These are phyloP conservation scores for Venturia effusa DNA, from an alignment of 2,329 filamentous ascomycete genomes.

Conservation along the genomic window DNA sequence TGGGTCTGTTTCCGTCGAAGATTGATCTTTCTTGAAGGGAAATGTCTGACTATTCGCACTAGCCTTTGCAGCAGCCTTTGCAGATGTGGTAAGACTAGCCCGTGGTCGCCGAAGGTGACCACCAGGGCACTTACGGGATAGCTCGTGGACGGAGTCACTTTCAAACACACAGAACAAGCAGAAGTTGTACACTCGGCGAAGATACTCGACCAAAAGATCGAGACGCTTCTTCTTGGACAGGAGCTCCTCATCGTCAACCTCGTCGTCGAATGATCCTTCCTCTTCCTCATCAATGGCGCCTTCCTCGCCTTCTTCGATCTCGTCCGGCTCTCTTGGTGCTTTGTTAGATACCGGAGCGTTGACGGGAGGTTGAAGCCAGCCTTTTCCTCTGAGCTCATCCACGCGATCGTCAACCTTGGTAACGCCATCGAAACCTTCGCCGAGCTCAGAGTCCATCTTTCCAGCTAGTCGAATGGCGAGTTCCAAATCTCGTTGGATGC, in stretches of 20 bases:
- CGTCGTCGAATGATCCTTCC: constrained; percentile 56
- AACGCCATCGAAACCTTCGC: constrained; percentile 64
- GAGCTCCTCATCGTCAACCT: constrained; percentile 81
- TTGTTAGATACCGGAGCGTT: constrained; percentile 46
- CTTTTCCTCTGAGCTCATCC: constrained; percentile 65
- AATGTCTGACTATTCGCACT: constrained; percentile 76
- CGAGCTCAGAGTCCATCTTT: constrained; percentile 78
- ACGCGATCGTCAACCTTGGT: constrained; percentile 78
- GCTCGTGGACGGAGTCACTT: constrained; percentile 90
- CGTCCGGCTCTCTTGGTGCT: constrained; percentile 48
- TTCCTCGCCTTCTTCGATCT: constrained; percentile 64
- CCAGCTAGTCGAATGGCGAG: constrained; percentile 71
- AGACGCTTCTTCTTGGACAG: constrained; percentile 92
- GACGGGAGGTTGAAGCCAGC: constrained; percentile 60
- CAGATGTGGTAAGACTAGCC: constrained; percentile 70
- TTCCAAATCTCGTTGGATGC: constrained; percentile 80
- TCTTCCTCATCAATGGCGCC: constrained; percentile 48
- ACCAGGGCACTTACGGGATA: constrained; percentile 90
- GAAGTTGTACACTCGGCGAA: constrained; percentile 94
- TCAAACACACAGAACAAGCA: constrained; percentile 99
- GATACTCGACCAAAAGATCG: constrained; percentile 89
- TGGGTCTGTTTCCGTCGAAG: constrained; percentile 52
- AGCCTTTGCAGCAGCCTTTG: constrained; percentile 74
- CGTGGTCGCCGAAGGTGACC: constrained; percentile 91
- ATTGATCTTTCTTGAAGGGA: constrained; percentile 67